These are phyloP conservation scores for Sporothrix humicola DNA, from an alignment of 2,329 filamentous ascomycete species.

Conservation along the genomic window DNA sequence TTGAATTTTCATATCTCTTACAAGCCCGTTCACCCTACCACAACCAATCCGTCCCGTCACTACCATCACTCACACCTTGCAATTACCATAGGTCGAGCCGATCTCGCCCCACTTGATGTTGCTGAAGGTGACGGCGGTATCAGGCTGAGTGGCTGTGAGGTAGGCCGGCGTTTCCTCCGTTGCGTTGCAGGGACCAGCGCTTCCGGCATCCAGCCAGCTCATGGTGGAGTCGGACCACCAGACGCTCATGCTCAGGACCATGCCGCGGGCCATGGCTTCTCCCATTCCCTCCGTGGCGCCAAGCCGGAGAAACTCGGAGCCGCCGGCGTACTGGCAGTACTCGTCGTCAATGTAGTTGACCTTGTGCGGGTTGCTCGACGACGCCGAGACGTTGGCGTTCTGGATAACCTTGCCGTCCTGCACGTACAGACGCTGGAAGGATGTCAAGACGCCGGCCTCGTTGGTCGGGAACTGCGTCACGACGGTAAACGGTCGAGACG, in stretches of 20 bases:
- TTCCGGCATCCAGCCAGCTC: slow-evolving; percentile 57
- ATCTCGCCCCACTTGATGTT: slow-evolving; percentile 67
- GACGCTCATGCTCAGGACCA: slow-evolving; percentile 56
- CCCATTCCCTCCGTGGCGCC: slow-evolving; percentile 61
- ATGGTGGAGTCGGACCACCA: slow-evolving; percentile 57
- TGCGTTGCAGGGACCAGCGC: slow-evolving; percentile 57
- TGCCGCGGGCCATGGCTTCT: slow-evolving; percentile 51
- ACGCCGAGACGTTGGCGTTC: slow-evolving; percentile 35
- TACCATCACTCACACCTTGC: neutral
- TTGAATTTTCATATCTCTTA: too few species aligned
- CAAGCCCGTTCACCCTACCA: too few species aligned
- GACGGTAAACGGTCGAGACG: slow-evolving; percentile 62
- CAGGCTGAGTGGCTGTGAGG: slow-evolving; percentile 54
- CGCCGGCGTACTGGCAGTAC: slow-evolving; percentile 44
- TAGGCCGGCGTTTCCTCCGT: slow-evolving; percentile 58
- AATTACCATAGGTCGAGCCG: slow-evolving; percentile 52
- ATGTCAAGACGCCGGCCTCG: neutral
- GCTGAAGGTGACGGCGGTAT: slow-evolving; percentile 59
- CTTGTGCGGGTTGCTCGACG: slow-evolving; percentile 38
- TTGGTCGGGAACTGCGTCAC: slow-evolving; percentile 61
- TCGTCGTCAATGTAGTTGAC: slow-evolving; percentile 14
- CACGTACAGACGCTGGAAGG: neutral
- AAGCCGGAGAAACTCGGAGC: slow-evolving; percentile 50
- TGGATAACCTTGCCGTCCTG: slow-evolving; percentile 3
- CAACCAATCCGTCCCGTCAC: neutral